Percentiles rank a stretch among this genome's conserved stretches.
These are phyloP conservation scores for Trypanosoma theileri DNA, from an alignment of 208 protist species.

Conservation along the genomic window DNA sequence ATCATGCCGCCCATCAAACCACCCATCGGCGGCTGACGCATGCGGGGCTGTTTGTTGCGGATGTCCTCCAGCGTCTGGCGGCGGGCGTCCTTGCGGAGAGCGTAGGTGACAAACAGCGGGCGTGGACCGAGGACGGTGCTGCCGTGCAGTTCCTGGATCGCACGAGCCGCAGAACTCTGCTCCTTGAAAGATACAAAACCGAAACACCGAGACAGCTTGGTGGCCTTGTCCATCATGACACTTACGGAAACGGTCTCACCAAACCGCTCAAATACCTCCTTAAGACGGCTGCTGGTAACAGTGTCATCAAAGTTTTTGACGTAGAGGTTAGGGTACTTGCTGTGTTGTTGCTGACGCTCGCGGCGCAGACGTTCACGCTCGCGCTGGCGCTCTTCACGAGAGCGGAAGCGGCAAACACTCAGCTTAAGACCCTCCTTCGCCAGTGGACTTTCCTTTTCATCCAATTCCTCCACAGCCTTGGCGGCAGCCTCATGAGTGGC, in stretches of 20 bases:
- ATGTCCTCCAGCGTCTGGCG: conserved; percentile 93
- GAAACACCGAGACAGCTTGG: conserved; percentile 93
- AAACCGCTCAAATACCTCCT: conserved; percentile 94
- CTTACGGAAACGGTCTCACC: conserved; percentile 96
- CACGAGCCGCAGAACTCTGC: conserved; percentile 93
- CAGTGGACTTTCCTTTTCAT: conserved; percentile 81
- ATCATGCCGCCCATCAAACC: conserved; percentile 57
- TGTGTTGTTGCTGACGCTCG: conserved; percentile 89
- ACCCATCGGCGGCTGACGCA: conserved; percentile 61
- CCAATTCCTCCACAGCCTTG: conserved; percentile 87
- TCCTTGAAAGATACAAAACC: conserved; percentile 98
- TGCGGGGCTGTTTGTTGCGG: conserved; percentile 75
- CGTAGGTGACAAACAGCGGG: conserved; percentile 97
- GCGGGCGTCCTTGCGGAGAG: conserved; percentile 96
- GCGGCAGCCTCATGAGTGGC: conserved; percentile 90
- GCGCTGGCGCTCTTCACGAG: conserved; percentile 94
- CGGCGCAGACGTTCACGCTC: conserved; percentile 83
- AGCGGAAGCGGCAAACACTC: conserved; percentile 96
- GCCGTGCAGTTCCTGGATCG: conserved; percentile 96
- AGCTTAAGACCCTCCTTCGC: conserved; percentile 87
- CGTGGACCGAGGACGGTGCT: conserved; percentile 93
- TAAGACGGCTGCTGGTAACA: conserved; percentile 94
- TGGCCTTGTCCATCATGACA: conserved; percentile 96
- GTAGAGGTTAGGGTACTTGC: conserved; percentile 98
- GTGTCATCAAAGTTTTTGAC: conserved; percentile 98